Evolutionary conservation across 352 stramenopile species (phyloP).

Genomic region (Globisporangium emineosum): DNA sequence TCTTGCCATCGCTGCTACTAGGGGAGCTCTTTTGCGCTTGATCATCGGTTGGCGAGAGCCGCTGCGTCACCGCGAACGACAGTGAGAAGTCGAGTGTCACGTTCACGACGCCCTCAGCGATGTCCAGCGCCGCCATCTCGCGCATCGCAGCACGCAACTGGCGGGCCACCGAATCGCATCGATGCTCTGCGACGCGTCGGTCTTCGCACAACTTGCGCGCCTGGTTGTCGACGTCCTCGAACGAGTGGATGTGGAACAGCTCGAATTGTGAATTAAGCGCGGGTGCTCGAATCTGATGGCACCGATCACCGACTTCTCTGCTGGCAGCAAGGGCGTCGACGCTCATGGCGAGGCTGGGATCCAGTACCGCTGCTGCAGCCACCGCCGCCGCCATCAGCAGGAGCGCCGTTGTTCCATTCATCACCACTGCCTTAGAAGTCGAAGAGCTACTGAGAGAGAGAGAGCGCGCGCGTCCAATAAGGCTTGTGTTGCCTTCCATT

Average conservation of each 20-base stretch:
- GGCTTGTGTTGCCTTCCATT: neutral
- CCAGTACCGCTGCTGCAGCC: neutral
- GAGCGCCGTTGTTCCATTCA: neutral
- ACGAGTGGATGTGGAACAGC: slow-evolving; percentile 38
- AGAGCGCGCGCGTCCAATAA: no score
- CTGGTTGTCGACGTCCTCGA: slow-evolving; percentile 28
- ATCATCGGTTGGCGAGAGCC: neutral
- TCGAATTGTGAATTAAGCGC: slow-evolving; percentile 25
- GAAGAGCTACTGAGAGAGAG: no score
- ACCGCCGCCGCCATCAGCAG: neutral
- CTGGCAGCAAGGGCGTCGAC: neutral
- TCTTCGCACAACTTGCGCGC: slow-evolving; percentile 22
- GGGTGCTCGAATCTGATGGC: slow-evolving; percentile 24
- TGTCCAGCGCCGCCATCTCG: slow-evolving; percentile 42
- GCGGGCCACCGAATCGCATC: slow-evolving; percentile 21
- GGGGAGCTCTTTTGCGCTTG: slow-evolving; percentile 9
- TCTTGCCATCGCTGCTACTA: neutral
- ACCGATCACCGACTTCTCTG: slow-evolving; percentile 9
- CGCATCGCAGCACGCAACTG: slow-evolving; percentile 34
- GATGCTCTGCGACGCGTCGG: slow-evolving; percentile 29
- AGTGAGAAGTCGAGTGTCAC: slow-evolving; percentile 55
- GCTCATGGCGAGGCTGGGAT: neutral
- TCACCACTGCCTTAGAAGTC: no score
- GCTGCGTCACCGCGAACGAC: slow-evolving; percentile 31
- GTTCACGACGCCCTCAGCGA: slow-evolving; percentile 51